These are phyloP conservation scores for Fusarium heterosporum DNA, from an alignment of 2,329 filamentous ascomycete genomes.

Conservation along the genomic window DNA sequence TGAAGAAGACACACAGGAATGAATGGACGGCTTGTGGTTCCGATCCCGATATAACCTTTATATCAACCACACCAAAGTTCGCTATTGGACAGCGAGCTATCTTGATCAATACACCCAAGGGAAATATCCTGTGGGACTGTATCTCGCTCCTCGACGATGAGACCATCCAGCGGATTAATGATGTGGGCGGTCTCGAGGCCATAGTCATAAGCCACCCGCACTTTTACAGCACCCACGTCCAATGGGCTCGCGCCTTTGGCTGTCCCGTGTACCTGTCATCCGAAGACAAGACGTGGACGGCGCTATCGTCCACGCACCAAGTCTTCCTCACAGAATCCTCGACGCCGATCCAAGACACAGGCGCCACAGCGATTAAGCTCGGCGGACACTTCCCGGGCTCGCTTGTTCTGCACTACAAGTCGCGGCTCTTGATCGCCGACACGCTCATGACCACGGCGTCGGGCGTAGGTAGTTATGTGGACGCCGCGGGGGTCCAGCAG, in stretches of 20 bases:
- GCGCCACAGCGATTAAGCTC: constrained; percentile 73
- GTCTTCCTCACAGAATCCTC: constrained; percentile 59
- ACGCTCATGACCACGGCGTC: constrained; percentile 78
- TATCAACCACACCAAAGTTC: constrained; percentile 67
- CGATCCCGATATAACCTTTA: constrained; percentile 60
- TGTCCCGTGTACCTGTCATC: constrained; percentile 76
- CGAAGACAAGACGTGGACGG: constrained; percentile 76
- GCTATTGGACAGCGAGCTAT: constrained; percentile 82
- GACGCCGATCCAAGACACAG: constrained; percentile 58
- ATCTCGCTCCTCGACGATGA: constrained; percentile 75
- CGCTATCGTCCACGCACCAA: constrained; percentile 56
- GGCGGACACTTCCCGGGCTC: constrained; percentile 86
- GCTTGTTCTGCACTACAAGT: constrained; percentile 71
- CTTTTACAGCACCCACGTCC: constrained; percentile 81
- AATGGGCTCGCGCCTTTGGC: constrained; percentile 76
- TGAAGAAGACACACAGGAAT: constrained; percentile 63
- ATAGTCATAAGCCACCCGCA: constrained; percentile 86
- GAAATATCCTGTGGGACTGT: constrained; percentile 85
- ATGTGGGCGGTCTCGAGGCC: constrained; percentile 73
- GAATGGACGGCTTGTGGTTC: constrained; percentile 60
- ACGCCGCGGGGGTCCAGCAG: constrained; percentile 53
- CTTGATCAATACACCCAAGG: constrained; percentile 71
- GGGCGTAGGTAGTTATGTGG: constrained; percentile 58
- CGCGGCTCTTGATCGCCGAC: constrained; percentile 78
- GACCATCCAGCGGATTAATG: constrained; percentile 68